Percentiles rank a stretch among this genome's conserved stretches.
Conservation (phyloP, 495 filamentous ascomycete species). For the Bathelium albidoporum region DNA sequence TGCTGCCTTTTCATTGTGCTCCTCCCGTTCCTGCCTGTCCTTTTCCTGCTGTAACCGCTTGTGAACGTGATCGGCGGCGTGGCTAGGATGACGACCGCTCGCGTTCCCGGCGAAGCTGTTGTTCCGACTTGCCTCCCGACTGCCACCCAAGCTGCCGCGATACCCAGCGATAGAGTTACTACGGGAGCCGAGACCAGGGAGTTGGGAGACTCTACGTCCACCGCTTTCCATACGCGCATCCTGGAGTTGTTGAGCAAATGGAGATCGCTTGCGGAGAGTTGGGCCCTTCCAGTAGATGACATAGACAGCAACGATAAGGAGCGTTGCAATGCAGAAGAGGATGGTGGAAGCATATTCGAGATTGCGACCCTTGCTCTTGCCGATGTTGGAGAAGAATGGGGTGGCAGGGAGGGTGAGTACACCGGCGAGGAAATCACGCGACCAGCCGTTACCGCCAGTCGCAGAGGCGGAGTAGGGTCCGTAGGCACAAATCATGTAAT, state of each 20-base stretch:
- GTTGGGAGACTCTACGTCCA: conserved; percentile 9
- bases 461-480: conserved; percentile 70
- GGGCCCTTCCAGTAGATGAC: conserved; percentile 71
- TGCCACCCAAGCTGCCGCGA: no score
- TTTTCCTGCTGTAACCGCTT: not conserved
- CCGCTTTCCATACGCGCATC: conserved; percentile 13
- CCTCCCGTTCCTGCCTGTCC: not conserved
- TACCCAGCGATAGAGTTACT: not conserved
- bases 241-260: conserved; percentile 52
- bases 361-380: conserved; percentile 48
- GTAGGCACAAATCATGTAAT: conserved; percentile 78
- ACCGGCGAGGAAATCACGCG: conserved; percentile 76
- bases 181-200: not conserved
- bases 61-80: not conserved
- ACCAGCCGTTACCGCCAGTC: conserved; percentile 64
- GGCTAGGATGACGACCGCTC: not conserved
- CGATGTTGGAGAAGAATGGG: conserved; percentile 49
- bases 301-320: conserved; percentile 65
- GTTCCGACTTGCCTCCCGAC: not conserved
- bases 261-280: conserved; percentile 52
- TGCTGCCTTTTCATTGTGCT: not conserved
- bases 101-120: not conserved
- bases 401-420: conserved; percentile 64
- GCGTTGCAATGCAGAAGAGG: conserved; percentile 54
- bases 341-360: conserved; percentile 64